A percentile compares a stretch with the other conserved stretches of the same genome.
These are phyloP conservation scores for Camptophora hylomeconis DNA, from an alignment of 2,329 filamentous ascomycete genomes.

Conservation along the genomic window DNA sequence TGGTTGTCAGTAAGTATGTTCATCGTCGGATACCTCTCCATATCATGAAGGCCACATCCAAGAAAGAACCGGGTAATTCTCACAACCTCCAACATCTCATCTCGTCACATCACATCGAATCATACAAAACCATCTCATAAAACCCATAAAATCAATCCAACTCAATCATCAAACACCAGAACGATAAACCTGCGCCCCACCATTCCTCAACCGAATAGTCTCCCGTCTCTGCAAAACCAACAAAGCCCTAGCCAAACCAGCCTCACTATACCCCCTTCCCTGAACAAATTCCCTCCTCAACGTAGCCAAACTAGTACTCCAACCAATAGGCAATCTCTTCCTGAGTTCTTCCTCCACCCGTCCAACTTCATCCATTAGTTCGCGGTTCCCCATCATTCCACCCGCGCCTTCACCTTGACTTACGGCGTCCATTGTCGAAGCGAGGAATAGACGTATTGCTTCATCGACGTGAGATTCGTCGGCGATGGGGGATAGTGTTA, in stretches of 20 bases:
- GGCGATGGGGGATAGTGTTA: conserved; percentile 72
- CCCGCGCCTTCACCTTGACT: conserved; percentile 52
- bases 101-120: conserved; percentile 1
- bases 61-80: too few species aligned
- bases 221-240: conserved; percentile 79
- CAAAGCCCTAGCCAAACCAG: conserved; percentile 69
- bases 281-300: conserved; percentile 85
- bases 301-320: conserved; percentile 82
- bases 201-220: conserved; percentile 43
- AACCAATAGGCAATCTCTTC: conserved; percentile 79
- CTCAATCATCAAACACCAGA: conserved; percentile 29
- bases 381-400: conserved; percentile 50
- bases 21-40: too few species aligned
- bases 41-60: too few species aligned
- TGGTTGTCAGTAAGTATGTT: too few species aligned
- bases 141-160: conserved; percentile 1
- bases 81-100: background rate
- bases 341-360: conserved; percentile 83
- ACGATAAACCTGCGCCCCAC: conserved; percentile 36
- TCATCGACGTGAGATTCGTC: conserved; percentile 91
- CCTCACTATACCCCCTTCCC: conserved; percentile 77
- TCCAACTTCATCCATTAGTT: conserved; percentile 78
- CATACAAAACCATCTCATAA: background rate
- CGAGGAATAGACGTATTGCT: conserved; percentile 90
- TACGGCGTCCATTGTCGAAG: conserved; percentile 94